phyloP scores from a whole-genome alignment of 805 yeast genomes.

The Spathaspora hagerdaliae region DNA sequence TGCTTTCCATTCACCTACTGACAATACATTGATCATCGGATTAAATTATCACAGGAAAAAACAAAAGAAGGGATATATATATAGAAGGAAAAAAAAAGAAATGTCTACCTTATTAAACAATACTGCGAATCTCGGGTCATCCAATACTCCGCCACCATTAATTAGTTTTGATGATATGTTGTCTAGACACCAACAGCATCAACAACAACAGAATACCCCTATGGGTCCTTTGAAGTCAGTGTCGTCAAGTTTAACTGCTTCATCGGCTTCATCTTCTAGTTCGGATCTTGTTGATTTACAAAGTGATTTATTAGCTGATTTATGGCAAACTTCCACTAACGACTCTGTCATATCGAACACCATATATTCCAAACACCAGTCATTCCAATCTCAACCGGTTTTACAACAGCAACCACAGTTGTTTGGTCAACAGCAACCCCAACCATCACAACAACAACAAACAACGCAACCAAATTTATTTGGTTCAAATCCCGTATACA shows the following conservation, averaged over 20 bases:
- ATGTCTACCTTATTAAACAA: not conserved
- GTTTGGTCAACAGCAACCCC: not conserved
- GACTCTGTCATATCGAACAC: slow-evolving; percentile 3
- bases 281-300: slow-evolving; percentile 11
- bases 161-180: not conserved
- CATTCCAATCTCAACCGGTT: not conserved
- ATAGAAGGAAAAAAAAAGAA: too few species aligned
- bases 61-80: not conserved
- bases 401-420: not conserved
- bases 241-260: slow-evolving; percentile 3
- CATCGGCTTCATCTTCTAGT: slow-evolving; percentile 8
- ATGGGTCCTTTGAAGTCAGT: slow-evolving; percentile 1
- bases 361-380: too few species aligned
- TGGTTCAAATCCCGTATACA: not conserved
- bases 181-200: not conserved
- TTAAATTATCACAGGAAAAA: not conserved
- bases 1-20: too few species aligned
- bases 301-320: slow-evolving; percentile 15
- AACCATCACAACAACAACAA: not conserved
- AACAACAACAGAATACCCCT: not conserved
- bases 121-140: not conserved
- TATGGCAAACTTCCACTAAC: slow-evolving; percentile 14
- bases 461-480: not conserved
- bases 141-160: not conserved
- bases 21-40: too few species aligned